Base-by-base conservation (phyloP, 78 protist species). In the Anaeramoeba flamelloides region DNA sequence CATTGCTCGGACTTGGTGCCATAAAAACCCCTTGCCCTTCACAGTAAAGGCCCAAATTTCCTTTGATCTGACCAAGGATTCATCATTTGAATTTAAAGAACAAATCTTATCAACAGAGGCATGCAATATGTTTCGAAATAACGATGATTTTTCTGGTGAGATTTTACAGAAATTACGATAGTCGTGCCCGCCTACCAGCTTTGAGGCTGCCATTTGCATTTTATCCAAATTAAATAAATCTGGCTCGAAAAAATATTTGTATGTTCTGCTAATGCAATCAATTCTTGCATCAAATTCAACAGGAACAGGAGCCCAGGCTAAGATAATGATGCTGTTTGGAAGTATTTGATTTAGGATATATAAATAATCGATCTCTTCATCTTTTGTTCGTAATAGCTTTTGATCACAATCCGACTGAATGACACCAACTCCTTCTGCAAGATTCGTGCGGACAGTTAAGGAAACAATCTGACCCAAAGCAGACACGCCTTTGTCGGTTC, bases 401-500 rank as follows among this genome's bases (percentile, higher is more conserved):
- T n/a, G n/a, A n/a, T n/a, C n/a, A n/a, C 2, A 34, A 39, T 38
- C 84, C 3, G 40, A 3, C 31, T 40, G 83, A 75, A 81, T 30
- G 4, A 77, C 8, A 33, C 83, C 83, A 39, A 74, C 2, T 69
- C 85, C 85, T 30, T 75, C 31, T 2, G 79, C 17, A 31, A 40
- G 2, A 3, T 2, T 64, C 8, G 69, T 26, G 26, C 88, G 84
- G 34, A 89, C 38, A 26, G 12, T 32, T 3, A 86, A 2, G 1
- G 85, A 76, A 12, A 88, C 32, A 3, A 87, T 87, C 82, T 89
- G 92, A 1, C 82, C 80, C 1, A 79, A 26, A 0, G 92, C 90
- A 41, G 84, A 65, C 37, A 89, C 92, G 38, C 88, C 89, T 81
- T 81, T 84, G 65, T 89, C 92, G 0, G 92, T 89, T n/a, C 92